These are phyloP conservation scores for Cavenderia fasciculata DNA, from an alignment of 78 protist genomes.

Conservation along the genomic window DNA sequence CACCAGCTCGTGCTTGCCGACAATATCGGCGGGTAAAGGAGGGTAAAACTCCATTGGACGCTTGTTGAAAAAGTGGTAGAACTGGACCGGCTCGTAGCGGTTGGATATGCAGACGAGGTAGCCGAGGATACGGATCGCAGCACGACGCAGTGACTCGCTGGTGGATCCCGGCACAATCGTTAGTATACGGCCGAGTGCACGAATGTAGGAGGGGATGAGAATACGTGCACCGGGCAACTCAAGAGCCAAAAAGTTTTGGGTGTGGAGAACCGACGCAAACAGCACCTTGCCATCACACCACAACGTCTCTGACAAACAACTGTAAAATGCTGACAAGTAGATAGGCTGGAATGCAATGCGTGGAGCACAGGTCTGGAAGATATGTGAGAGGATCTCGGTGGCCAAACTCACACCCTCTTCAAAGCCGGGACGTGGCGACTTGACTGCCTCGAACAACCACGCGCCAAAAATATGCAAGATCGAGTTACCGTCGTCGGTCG, in stretches of 20 bases:
- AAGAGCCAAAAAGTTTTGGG: slow-evolving; percentile 15
- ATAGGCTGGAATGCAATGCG: slow-evolving; percentile 36
- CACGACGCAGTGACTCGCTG: slow-evolving; percentile 13
- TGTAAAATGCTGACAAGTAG: slow-evolving; percentile 36
- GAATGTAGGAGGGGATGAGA: slow-evolving; percentile 45
- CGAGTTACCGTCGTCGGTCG: slow-evolving; percentile 48
- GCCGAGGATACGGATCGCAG: slow-evolving; percentile 34
- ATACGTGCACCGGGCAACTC: slow-evolving; percentile 67
- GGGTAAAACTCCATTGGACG: slow-evolving; percentile 54
- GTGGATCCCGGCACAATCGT: slow-evolving; percentile 25
- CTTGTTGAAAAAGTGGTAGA: slow-evolving; percentile 47
- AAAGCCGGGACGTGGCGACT: slow-evolving; percentile 22
- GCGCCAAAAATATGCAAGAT: slow-evolving; percentile 52
- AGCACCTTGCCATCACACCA: slow-evolving; percentile 74
- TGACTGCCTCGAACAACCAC: slow-evolving; percentile 64
- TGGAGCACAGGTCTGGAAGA: slow-evolving; percentile 33
- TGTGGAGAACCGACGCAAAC: slow-evolving; percentile 20
- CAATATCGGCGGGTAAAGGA: slow-evolving; percentile 29
- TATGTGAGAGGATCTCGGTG: slow-evolving; percentile 28
- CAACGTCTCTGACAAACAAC: slow-evolving; percentile 23
- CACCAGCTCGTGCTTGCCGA: slow-evolving; percentile 22
- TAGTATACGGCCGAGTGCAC: slow-evolving; percentile 46
- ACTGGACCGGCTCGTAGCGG: slow-evolving; percentile 42
- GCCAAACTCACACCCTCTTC: slow-evolving; percentile 63
- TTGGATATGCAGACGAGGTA: slow-evolving; percentile 32